A percentile compares a stretch with the other conserved stretches of the same genome.
Evolutionary conservation across 1,139 yeast species (phyloP).

Genomic region (Geotrichum carabidarum): DNA sequence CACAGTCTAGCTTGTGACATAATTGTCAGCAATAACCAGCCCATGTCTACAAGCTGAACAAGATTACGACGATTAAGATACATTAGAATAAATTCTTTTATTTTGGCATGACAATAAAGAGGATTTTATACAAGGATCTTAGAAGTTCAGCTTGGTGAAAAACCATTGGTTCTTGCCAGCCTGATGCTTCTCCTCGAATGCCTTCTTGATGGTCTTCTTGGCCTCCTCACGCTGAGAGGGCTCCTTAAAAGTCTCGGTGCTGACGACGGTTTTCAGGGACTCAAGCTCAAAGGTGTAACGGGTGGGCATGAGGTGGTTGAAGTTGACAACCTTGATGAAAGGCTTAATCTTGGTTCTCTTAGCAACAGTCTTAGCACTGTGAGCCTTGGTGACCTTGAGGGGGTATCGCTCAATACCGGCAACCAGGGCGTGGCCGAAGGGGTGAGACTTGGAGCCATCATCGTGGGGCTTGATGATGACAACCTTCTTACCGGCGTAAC

Average conservation of each 20-base stretch:
- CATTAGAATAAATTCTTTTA: constrained; percentile 20
- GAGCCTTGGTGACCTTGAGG: constrained; percentile 90
- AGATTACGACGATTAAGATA: constrained; percentile 9
- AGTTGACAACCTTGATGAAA: constrained; percentile 97
- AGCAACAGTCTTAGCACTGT: constrained; percentile 94
- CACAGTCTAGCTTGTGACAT: too few relatives aligned
- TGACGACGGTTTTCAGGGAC: constrained; percentile 83
- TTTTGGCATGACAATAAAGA: constrained; percentile 19
- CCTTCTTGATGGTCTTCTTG: constrained; percentile 98
- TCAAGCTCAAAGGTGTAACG: constrained; percentile 98
- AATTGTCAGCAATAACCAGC: too few relatives aligned
- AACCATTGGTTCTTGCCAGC: constrained; percentile 99
- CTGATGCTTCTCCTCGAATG: constrained; percentile 99
- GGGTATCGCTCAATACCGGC: constrained; percentile 99
- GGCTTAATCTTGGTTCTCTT: constrained; percentile 99
- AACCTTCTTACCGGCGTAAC: constrained; percentile 99
- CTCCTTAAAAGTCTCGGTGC: constrained; percentile 93
- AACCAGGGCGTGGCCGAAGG: constrained; percentile 98
- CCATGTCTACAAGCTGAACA: neutral
- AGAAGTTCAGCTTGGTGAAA: constrained; percentile 98
- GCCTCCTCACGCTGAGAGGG: constrained; percentile 99
- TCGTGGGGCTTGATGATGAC: constrained; percentile 98
- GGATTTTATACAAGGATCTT: constrained; percentile 37
- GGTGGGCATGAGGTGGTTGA: constrained; percentile 99
- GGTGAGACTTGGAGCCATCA: constrained; percentile 98